Conservation (phyloP, 257 asterid genomes). For the Lycium barbarum region DNA sequence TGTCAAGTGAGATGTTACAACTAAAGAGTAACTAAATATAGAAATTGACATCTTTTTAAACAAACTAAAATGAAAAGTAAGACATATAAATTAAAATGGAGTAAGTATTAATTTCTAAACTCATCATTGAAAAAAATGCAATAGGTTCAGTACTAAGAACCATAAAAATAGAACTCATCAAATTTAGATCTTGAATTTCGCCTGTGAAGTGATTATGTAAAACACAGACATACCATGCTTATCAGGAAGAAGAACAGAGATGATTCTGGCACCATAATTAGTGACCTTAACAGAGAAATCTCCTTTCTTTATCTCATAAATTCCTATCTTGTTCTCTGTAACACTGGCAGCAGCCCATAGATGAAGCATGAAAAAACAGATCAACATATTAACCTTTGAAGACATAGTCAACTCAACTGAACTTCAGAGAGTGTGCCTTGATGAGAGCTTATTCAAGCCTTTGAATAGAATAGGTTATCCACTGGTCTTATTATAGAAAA, state of each 20-base stretch:
- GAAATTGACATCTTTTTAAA: too few relatives aligned
- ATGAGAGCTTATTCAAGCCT: background rate
- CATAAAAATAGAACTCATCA: background rate
- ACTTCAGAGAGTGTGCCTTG: background rate
- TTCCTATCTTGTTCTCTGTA: background rate
- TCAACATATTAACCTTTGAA: conserved; percentile 35
- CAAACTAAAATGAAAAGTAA: too few relatives aligned
- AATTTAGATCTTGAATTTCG: background rate
- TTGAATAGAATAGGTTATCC: background rate
- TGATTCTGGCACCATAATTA: conserved; percentile 80
- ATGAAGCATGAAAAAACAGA: conserved; percentile 42
- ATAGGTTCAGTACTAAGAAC: background rate
- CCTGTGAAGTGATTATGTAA: background rate
- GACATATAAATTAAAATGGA: too few relatives aligned
- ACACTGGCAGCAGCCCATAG: conserved; percentile 7
- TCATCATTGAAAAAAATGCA: background rate
- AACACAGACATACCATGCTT: conserved; percentile 55
- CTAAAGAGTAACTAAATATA: too few relatives aligned
- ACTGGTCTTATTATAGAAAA: conserved; percentile 7
- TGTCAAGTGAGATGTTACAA: too few relatives aligned
- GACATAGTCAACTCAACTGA: conserved; percentile 24
- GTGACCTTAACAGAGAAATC: conserved; percentile 71
- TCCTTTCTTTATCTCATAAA: conserved; percentile 42
- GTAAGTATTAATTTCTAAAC: too few relatives aligned
- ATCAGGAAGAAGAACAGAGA: conserved; percentile 80